Evolutionary conservation across 129 eudicot species (phyloP).

Genomic region (Smallanthus sonchifolius): DNA sequence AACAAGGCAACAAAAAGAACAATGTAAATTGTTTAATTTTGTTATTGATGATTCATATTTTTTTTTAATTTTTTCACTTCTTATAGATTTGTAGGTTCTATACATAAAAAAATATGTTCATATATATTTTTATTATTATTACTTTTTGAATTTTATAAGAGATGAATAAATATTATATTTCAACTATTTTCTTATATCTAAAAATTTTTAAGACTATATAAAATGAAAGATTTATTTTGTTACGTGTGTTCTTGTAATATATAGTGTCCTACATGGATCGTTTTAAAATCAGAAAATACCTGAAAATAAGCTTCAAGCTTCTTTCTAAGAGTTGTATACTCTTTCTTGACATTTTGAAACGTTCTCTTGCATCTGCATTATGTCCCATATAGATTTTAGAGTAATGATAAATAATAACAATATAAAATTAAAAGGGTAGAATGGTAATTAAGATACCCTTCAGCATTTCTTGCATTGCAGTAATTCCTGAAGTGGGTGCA

Average conservation of each 20-base stretch:
- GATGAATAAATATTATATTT: no score
- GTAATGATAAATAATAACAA: not conserved
- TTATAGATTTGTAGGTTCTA: no score
- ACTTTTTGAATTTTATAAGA: no score
- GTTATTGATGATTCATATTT: not conserved
- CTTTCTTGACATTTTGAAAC: constrained; percentile 76
- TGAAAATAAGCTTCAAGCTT: constrained; percentile 90
- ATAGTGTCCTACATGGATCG: not conserved
- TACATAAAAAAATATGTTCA: no score
- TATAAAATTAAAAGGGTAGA: not conserved
- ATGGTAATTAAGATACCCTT: constrained; percentile 47
- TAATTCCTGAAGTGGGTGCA: constrained; percentile 68
- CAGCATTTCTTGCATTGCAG: constrained; percentile 65
- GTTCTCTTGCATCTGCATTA: constrained; percentile 77
- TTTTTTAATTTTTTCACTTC: no score
- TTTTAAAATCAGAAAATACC: constrained; percentile 31
- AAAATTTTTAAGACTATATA: no score
- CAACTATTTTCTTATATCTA: no score
- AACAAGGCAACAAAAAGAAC: no score
- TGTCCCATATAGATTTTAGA: not conserved
- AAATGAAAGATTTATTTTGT: no score
- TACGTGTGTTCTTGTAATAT: no score
- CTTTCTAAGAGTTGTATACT: constrained; percentile 67
- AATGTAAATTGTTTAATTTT: not conserved
- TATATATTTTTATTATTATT: no score